Percentiles rank a stretch among this genome's conserved stretches.
Conservation (phyloP, 2,329 filamentous ascomycete genomes). For the Aspergillus sp. region DNA sequence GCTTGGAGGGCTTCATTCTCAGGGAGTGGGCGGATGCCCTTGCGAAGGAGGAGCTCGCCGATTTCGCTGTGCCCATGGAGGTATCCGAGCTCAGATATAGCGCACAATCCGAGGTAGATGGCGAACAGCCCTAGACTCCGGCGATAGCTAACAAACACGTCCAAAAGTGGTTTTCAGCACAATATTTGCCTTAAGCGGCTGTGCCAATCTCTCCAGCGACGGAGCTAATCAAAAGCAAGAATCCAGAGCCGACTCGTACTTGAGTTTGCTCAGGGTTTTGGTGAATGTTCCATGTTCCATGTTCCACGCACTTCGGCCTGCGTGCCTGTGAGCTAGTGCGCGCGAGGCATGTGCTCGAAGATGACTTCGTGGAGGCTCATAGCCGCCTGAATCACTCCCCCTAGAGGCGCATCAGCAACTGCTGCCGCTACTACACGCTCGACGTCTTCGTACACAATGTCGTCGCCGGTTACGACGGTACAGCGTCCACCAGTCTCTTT, state of each 20-base stretch:
- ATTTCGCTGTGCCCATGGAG: background rate
- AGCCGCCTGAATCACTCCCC: constrained; percentile 20
- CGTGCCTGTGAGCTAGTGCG: constrained; percentile 48
- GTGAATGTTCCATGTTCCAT: constrained; percentile 54
- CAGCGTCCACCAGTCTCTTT: background rate
- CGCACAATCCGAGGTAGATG: background rate
- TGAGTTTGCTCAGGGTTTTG: constrained; percentile 29
- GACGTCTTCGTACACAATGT: constrained; percentile 1
- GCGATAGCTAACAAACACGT: background rate
- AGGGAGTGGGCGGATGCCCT: background rate
- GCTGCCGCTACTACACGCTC: background rate
- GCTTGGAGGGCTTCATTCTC: background rate
- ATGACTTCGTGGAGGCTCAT: constrained; percentile 44
- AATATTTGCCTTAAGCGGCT: background rate
- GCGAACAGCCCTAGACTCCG: background rate
- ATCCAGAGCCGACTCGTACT: constrained; percentile 21
- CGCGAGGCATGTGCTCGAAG: constrained; percentile 53
- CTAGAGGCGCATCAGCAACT: background rate
- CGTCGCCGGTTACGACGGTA: constrained; percentile 6
- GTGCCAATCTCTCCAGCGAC: constrained; percentile 30
- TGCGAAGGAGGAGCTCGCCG: background rate
- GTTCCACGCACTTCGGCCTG: constrained; percentile 49
- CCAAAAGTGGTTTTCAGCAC: background rate
- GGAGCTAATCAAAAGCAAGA: constrained; percentile 30
- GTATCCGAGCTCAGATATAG: background rate